Conservation (phyloP, 108 stramenopile genomes). For the Schizochytrium sp. region DNA sequence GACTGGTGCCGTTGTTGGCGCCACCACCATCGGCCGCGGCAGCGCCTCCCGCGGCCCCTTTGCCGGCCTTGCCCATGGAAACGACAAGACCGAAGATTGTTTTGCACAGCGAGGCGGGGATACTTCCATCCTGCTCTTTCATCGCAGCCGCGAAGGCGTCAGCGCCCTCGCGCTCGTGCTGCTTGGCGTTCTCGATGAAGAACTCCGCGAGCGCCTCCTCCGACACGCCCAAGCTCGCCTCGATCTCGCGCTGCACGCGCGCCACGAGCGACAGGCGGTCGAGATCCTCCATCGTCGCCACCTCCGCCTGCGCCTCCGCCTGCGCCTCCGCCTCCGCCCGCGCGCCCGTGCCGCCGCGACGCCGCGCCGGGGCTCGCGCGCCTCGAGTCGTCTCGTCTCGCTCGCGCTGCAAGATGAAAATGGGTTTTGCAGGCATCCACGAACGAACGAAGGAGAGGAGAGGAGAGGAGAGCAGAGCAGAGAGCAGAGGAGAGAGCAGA, state of each 20-base stretch:
- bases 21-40: too few relatives aligned
- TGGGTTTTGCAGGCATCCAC: background rate
- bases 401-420: too few relatives aligned
- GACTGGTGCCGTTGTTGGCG: conserved; percentile 22
- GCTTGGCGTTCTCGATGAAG: conserved; percentile 75
- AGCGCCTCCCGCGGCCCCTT: background rate
- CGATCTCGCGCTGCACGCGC: conserved; percentile 72
- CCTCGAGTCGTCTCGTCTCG: too few relatives aligned
- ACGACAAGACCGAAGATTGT: background rate
- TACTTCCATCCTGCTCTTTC: conserved; percentile 36
- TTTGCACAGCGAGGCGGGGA: conserved; percentile 13
- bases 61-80: background rate
- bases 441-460: too few relatives aligned
- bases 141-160: background rate
- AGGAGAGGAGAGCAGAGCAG: too few relatives aligned
- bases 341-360: too few relatives aligned
- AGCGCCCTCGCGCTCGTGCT: background rate
- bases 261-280: conserved; percentile 75
- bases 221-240: conserved; percentile 68
- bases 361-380: too few relatives aligned
- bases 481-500: too few relatives aligned
- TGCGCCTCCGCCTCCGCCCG: too few relatives aligned
- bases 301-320: background rate
- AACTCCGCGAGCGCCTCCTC: conserved; percentile 93
- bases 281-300: conserved; percentile 78